A percentile compares a stretch with the other conserved stretches of the same genome.
These are phyloP conservation scores for Jatropha podagrica DNA, from an alignment of 441 rosid species.

Conservation along the genomic window DNA sequence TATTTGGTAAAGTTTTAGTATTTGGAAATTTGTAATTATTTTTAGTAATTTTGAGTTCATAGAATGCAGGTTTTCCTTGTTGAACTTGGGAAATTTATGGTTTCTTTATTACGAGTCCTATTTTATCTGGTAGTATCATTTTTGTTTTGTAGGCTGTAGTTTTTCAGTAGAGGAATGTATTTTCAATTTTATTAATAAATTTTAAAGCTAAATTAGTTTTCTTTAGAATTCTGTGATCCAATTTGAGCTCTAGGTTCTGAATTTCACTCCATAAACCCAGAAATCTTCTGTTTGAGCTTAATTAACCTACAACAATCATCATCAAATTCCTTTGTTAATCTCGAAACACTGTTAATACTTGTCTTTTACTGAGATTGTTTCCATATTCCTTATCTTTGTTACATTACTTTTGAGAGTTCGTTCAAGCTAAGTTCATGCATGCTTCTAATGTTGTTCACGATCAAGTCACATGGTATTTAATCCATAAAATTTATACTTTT, in stretches of 20 bases:
- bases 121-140: too few species aligned
- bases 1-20: not conserved
- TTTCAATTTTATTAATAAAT: not conserved
- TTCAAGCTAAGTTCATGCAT: too few species aligned
- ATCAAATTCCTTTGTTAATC: not conserved
- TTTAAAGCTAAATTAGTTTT: not conserved
- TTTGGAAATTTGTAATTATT: not conserved
- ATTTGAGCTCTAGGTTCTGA: not conserved
- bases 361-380: too few species aligned
- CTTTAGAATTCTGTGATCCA: not conserved
- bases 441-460: too few species aligned
- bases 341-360: not conserved
- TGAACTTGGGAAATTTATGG: too few species aligned
- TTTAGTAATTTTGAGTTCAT: too few species aligned
- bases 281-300: not conserved
- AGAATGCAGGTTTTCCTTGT: too few species aligned
- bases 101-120: too few species aligned
- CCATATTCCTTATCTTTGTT: too few species aligned
- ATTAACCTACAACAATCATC: not conserved
- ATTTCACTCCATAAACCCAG: not conserved
- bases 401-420: too few species aligned
- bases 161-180: not conserved
- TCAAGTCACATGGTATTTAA: too few species aligned
- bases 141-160: not conserved
- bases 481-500: too few species aligned